Conservation (phyloP, 2,329 filamentous ascomycete genomes). For the Monosporascus cannonballus region DNA sequence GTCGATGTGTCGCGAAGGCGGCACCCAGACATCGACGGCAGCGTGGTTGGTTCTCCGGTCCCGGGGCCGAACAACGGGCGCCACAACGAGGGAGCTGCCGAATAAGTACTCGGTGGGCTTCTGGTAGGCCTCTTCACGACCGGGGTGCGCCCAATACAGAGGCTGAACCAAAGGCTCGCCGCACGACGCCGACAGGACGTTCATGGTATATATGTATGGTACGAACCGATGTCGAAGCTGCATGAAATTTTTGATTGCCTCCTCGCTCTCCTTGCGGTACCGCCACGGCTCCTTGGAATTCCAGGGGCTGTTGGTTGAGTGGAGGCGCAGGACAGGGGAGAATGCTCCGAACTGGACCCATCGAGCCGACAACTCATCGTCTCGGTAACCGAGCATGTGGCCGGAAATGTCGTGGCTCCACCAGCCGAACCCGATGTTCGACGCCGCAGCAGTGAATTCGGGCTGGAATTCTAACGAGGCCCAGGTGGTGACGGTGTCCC, state of each 20-base stretch:
- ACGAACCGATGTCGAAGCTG: conserved; percentile 51
- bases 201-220: conserved; percentile 56
- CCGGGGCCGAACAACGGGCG: conserved; percentile 48
- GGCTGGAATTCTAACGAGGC: conserved; percentile 56
- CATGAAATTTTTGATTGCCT: conserved; percentile 43
- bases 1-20: conserved; percentile 48
- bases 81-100: conserved; percentile 49
- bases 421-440: conserved; percentile 63
- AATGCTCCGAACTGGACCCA: conserved; percentile 59
- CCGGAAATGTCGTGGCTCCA: conserved; percentile 66
- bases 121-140: conserved; percentile 45
- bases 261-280: conserved; percentile 38
- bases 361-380: conserved; percentile 52
- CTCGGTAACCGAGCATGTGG: conserved; percentile 48
- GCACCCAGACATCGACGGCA: conserved; percentile 49
- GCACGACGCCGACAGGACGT: conserved; percentile 35
- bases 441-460: conserved; percentile 60
- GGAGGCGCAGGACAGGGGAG: conserved; percentile 55
- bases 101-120: conserved; percentile 55
- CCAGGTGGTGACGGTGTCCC: conserved; percentile 56
- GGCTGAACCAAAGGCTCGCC: conserved; percentile 52
- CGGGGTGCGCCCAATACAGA: conserved; percentile 56
- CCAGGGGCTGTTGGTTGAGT: conserved; percentile 53
- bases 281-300: conserved; percentile 58
- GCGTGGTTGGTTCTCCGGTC: conserved; percentile 40